These are phyloP conservation scores for Oldenlandia corymbosa DNA, from an alignment of 257 asterid species.

Conservation along the genomic window DNA sequence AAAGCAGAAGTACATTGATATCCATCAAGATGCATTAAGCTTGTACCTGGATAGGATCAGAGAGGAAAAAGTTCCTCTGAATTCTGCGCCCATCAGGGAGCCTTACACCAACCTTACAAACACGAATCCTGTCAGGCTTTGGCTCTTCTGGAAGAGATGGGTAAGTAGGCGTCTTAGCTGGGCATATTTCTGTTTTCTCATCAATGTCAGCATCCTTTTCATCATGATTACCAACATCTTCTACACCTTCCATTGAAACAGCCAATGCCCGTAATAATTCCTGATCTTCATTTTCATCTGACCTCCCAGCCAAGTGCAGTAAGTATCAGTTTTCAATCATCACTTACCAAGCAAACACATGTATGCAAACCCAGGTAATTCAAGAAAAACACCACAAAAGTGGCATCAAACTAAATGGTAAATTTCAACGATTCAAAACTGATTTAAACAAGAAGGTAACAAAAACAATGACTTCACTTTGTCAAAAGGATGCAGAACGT, in stretches of 20 bases:
- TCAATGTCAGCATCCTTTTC: conserved; percentile 33
- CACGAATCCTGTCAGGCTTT: conserved; percentile 59
- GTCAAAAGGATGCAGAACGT: neutral
- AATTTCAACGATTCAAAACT: neutral
- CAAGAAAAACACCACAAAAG: neutral
- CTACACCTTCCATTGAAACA: conserved; percentile 66
- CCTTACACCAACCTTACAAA: conserved; percentile 88
- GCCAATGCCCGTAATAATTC: conserved; percentile 75
- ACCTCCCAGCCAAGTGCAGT: conserved; percentile 21
- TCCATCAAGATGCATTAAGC: neutral
- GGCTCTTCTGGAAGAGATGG: conserved; percentile 89
- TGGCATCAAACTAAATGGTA: neutral
- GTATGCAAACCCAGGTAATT: neutral
- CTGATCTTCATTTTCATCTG: conserved; percentile 56
- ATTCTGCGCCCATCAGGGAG: conserved; percentile 95
- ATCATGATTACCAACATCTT: conserved; percentile 29
- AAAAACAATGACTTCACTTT: neutral
- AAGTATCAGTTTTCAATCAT: neutral
- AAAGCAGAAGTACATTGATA: neutral
- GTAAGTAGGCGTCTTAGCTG: conserved; percentile 44
- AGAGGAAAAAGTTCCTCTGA: conserved; percentile 77
- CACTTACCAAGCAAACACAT: neutral
- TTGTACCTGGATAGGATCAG: conserved; percentile 82
- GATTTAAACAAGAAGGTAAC: neutral
- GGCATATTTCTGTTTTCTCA: conserved; percentile 28